Conservation (phyloP, 768 basidiomycete genomes). For the Tricholoma sp. region DNA sequence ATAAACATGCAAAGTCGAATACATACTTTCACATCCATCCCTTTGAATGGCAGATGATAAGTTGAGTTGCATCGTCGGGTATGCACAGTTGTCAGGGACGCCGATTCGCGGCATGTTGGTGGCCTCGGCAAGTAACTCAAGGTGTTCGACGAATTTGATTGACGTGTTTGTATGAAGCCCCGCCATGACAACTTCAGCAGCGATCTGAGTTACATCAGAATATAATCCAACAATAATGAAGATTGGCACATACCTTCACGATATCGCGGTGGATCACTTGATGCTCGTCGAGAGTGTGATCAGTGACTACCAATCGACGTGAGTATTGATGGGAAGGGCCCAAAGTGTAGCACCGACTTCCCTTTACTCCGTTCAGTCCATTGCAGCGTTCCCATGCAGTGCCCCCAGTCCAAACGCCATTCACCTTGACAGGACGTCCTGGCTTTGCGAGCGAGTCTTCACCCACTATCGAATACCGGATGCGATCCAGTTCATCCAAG, state of each 20-base stretch:
- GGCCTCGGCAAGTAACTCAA: neutral
- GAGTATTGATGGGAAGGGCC: neutral
- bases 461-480: no score
- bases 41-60: neutral
- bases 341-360: neutral
- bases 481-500: no score
- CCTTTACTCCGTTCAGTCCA: neutral
- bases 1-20: neutral
- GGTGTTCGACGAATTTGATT: neutral
- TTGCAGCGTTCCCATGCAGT: neutral
- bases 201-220: neutral
- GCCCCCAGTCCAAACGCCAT: neutral
- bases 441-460: neutral
- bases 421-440: neutral
- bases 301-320: neutral
- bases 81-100: neutral
- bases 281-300: neutral
- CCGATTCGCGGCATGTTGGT: conserved; percentile 5
- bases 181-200: neutral
- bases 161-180: neutral
- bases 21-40: neutral
- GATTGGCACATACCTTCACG: neutral
- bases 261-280: neutral
- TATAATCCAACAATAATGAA: neutral
- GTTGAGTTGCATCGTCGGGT: conserved; percentile 1